Percentiles rank a stretch among this genome's conserved stretches.
Evolutionary conservation across 257 asterid genomes (phyloP).

Genomic region (Solanum medicagineum): DNA sequence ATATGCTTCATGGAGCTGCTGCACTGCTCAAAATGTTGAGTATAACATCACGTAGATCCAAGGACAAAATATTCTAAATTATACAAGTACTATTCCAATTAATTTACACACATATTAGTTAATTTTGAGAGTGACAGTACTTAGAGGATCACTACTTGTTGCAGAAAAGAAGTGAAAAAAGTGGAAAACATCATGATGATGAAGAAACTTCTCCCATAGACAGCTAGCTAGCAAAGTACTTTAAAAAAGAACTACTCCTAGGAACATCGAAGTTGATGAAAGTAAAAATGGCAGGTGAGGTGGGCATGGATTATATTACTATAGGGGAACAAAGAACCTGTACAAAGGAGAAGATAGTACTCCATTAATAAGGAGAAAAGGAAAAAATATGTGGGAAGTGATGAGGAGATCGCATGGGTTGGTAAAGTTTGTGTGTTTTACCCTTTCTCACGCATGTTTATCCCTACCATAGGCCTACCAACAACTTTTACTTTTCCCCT

Average conservation of each 20-base stretch:
- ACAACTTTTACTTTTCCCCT: neutral
- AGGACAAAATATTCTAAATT: neutral
- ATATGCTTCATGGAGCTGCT: neutral
- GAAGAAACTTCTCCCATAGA: neutral
- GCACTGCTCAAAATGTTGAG: neutral
- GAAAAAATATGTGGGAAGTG: neutral
- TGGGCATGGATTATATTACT: neutral
- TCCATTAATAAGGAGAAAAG: neutral
- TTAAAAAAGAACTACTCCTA: neutral
- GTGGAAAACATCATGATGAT: neutral
- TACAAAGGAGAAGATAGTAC: neutral
- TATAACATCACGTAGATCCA: too few relatives aligned
- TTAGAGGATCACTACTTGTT: neutral
- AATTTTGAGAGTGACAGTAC: neutral
- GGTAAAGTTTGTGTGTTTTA: neutral
- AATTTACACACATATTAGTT: neutral
- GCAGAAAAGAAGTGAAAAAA: neutral
- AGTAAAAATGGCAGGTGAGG: neutral
- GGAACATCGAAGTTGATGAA: neutral
- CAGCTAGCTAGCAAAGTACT: neutral
- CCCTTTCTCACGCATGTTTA: neutral
- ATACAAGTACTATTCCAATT: neutral
- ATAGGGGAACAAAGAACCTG: neutral
- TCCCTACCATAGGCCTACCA: neutral
- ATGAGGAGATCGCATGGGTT: neutral